A percentile compares a stretch with the other conserved stretches of the same genome.
Conservation (phyloP, 2,329 filamentous ascomycete species). For the Coleophoma crateriformis region DNA sequence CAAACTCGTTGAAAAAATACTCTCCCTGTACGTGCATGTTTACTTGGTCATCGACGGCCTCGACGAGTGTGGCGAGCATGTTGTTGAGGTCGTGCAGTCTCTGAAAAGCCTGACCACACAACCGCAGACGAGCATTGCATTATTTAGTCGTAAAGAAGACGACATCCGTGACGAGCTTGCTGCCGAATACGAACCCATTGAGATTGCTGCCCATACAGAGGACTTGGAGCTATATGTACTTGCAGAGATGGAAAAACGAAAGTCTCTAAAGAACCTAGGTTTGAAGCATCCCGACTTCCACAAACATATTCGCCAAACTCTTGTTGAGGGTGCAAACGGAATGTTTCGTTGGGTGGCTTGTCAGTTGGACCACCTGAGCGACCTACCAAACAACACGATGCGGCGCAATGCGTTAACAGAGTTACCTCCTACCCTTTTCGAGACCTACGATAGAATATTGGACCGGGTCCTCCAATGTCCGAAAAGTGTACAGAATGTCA, state of each 20-base stretch:
- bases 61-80: conserved; percentile 1
- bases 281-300: too few species aligned
- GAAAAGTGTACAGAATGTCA: too few species aligned
- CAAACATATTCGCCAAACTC: too few species aligned
- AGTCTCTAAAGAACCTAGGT: too few species aligned
- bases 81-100: neutral
- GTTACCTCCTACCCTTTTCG: too few species aligned
- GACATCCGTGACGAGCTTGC: conserved; percentile 4
- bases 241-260: conserved; percentile 12
- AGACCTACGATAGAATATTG: too few species aligned
- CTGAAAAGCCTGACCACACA: neutral
- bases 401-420: too few species aligned
- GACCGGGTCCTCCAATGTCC: too few species aligned
- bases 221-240: conserved; percentile 16
- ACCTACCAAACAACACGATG: too few species aligned
- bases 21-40: neutral
- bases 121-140: neutral
- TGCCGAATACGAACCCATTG: neutral
- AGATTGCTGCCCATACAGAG: conserved; percentile 12
- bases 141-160: conserved; percentile 1
- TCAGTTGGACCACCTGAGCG: too few species aligned
- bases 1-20: neutral
- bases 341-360: too few species aligned
- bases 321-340: too few species aligned
- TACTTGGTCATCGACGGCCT: conserved; percentile 3